Evolutionary conservation across 2,329 filamentous ascomycete species (phyloP), one percentile per base, ranked within the genome.

Genomic region (Claviceps monticola): DNA sequence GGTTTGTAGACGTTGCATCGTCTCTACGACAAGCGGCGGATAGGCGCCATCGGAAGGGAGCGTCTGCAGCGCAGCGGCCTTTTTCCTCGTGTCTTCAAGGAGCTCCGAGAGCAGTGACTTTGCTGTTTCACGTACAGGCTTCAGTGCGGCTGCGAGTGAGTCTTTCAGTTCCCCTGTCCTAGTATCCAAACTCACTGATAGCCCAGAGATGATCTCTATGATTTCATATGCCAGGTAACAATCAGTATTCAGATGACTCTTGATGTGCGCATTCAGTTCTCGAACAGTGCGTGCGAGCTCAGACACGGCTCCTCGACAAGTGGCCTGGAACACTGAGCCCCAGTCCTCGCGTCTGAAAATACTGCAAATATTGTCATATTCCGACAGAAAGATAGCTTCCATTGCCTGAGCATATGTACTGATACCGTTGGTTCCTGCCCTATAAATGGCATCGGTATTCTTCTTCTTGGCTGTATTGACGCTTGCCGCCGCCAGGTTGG

Each of bases 221-320:
- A 97, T 87, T 64, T 98, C 93, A 65, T 95, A 98, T 7, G 89
- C 89, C 48, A 98, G 77, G 65, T 88, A 97, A 67, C 91, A 97
- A 66, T 98, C 93, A 0, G 88, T 95, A 58, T 82, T 79, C 41
- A 96, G 71, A 62, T 96, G 90, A 42, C 78, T 73, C 63, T 90
- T 89, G 67, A 97, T 89, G 62, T 96, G 90, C 48, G 80, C 77
- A 65, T 97, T 96, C 36, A 98, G 75, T 61, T 97, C 91, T 29
- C 86, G 81, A 51, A 97, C 68, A 0, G 93, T 96, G 59, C 88
- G 83, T 5, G 85, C 82, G 59, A 97, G 85, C 61, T 95, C 89
- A 7, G 82, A 77, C 54, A 98, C 74, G 13, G 90, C 79, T 37
- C 79, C 74, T 60, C 88, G 83, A 63, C 87, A 93, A 2, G 90